Base-by-base conservation (phyloP, 306 rosid species). In the Luffa aegyptiaca region DNA sequence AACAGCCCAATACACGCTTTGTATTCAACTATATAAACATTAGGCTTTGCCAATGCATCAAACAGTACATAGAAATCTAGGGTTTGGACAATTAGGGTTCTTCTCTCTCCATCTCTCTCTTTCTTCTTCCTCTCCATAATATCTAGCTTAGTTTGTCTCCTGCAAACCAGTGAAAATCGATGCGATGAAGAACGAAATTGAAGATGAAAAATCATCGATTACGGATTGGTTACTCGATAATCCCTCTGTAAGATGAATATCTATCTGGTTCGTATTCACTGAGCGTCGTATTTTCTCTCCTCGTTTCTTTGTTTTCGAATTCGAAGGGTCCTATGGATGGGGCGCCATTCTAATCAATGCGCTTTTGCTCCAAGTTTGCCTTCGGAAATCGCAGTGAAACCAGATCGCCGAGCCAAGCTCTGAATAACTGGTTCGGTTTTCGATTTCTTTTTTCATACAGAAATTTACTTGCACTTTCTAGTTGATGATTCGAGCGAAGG, bases 231-330 rank as follows among this genome's bases (percentile, higher is more conserved):
- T 74, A 3, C 1, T 45, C 3, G 0, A 62, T 53, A 84, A 37
- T 78, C 72, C 13, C 46, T 37, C 80, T 2, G 97, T 90, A 89
- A 86, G n/a, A 89, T 92, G 98, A 95, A 84, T 63, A 53, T 55
- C 16, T 63, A 33, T 5, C 84, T 77, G 99, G 96, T 95, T 95
- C 93, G 99, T 93, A 95, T 95, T 95, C 99, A 84, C 97, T 78
- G 99, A 92, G 97, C 97, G 87, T 93, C 90, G 10, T 6, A 42
- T 33, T 0, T 5, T 61, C 51, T 37, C 36, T 10, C 6, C 4
- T 37, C 0, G 26, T 58, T 45, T 20, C 3, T 7, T 5, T 2
- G 5, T 2, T 1, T 51, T 14, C 10, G 5, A 5, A 53, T 10
- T 44, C 75, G 87, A 86, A 74, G 87, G 98, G 91, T 87, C 97